Evolutionary conservation across 768 basidiomycete genomes (phyloP), one percentile per base, ranked within the genome.

Genomic region (Mycena venus): DNA sequence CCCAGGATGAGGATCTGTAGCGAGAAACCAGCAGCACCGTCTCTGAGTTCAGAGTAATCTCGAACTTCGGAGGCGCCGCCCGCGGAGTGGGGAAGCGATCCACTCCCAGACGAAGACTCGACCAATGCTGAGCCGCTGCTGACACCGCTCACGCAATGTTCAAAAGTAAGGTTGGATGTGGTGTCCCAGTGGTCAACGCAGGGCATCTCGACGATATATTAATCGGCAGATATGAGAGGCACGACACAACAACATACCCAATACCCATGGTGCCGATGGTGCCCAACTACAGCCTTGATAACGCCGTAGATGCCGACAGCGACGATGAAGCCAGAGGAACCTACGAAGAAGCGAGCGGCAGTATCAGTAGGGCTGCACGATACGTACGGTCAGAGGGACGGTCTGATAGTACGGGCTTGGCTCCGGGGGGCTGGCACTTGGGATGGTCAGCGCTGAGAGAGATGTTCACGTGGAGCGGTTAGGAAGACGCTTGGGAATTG

Each of bases 261-360:
- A 31, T 59, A 32, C 3, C 42, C 29, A 27, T 49, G 62, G 29
- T 49, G 51, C 3, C 4, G 23, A 44, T 65, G 63, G 31, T 34
- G 53, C 4, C 15, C 19, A 2, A 56, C 21, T 6, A 59, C 5
- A 6, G 55, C 19, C 21, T 49, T 56, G n/a, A 72, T 4, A 17
- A 51, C 6, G 10, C 21, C 25, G 23, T 17, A 72, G 1, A 72
- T 8, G 29, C 56, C 56, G 12, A 53, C 25, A n/a, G 63, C 63
- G 27, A 66, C 7, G 8, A 72, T 17, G 14, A 72, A 60, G 64
- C 32, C 23, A 19, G 4, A 66, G 6, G 44, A 66, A 72, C 8
- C 71, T 11, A 0, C 58, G 42, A 25, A 51, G 56, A 11, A 64
- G 71, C 1, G 71, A 66, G 29, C 71, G 71, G 8, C 71, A 23